These are phyloP conservation scores for Purpureocillium lavendulum DNA, from an alignment of 2,329 filamentous ascomycete species.

Conservation along the genomic window DNA sequence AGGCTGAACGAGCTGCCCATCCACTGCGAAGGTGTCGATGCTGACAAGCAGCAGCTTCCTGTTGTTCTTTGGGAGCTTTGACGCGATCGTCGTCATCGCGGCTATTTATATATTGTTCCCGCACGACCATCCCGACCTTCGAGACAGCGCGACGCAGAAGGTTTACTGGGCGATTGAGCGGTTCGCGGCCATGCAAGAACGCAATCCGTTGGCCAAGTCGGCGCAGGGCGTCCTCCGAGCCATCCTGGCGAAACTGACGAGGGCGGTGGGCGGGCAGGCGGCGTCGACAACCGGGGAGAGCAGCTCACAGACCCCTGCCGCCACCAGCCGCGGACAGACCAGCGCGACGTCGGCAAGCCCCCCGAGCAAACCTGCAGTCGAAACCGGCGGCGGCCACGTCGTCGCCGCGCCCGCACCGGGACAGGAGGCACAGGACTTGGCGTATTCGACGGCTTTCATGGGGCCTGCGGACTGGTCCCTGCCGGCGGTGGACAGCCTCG, in stretches of 20 bases:
- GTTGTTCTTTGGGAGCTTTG: slow-evolving; percentile 56
- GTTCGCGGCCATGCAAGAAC: slow-evolving; percentile 45
- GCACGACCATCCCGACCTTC: slow-evolving; percentile 40
- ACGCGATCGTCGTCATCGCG: slow-evolving; percentile 53
- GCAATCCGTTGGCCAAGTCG: slow-evolving; percentile 44
- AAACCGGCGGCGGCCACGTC: too few species aligned
- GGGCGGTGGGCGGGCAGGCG: slow-evolving; percentile 29
- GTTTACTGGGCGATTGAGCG: slow-evolving; percentile 52
- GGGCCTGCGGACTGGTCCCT: slow-evolving; percentile 25
- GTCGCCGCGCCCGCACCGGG: too few species aligned
- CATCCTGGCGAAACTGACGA: slow-evolving; percentile 44
- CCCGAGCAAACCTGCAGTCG: background rate
- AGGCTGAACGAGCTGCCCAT: too few species aligned
- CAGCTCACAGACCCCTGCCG: slow-evolving; percentile 8
- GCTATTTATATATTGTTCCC: slow-evolving; percentile 55
- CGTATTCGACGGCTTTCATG: background rate
- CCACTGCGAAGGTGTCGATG: too few species aligned
- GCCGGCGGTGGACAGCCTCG: slow-evolving; percentile 39
- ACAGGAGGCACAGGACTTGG: too few species aligned
- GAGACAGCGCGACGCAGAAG: slow-evolving; percentile 41
- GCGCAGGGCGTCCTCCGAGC: slow-evolving; percentile 47
- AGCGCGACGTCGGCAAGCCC: slow-evolving; percentile 1
- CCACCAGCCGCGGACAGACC: background rate
- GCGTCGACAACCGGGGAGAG: slow-evolving; percentile 8
- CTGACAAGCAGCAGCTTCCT: slow-evolving; percentile 28